A percentile compares a stretch with the other conserved stretches of the same genome.
These are phyloP conservation scores for Boletus semigastroideus DNA, from an alignment of 1,284 basidiomycete species.

Conservation along the genomic window DNA sequence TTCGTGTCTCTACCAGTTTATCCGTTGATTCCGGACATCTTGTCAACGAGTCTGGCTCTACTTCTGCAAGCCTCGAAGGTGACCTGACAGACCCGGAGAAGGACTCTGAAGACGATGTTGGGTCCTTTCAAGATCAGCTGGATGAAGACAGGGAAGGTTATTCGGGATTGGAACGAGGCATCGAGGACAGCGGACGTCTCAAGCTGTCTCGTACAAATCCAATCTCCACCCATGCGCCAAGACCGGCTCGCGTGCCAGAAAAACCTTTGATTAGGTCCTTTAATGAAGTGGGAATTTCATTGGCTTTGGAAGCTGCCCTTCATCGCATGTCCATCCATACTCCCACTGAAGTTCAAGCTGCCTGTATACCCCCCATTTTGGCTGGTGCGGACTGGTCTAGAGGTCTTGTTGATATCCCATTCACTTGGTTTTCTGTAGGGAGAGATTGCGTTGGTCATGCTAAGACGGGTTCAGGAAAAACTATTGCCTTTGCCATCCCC, in stretches of 20 bases:
- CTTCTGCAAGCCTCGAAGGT: conserved; percentile 3
- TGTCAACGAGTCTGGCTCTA: conserved; percentile 4
- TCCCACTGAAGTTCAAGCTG: conserved; percentile 89
- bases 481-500: conserved; percentile 94
- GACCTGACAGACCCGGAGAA: conserved; percentile 14
- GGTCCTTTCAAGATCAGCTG: background rate
- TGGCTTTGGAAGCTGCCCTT: conserved; percentile 69
- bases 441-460: conserved; percentile 94
- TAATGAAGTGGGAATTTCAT: conserved; percentile 71
- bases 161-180: background rate
- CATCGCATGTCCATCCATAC: conserved; percentile 80
- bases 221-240: background rate
- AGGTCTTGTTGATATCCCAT: background rate
- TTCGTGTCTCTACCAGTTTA: conserved; percentile 4
- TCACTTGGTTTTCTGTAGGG: conserved; percentile 44
- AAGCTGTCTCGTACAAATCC: conserved; percentile 6
- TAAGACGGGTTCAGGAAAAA: conserved; percentile 98
- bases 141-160: background rate
- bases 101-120: background rate
- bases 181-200: conserved; percentile 19
- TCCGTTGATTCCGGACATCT: background rate
- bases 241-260: background rate
- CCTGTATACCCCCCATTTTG: conserved; percentile 88
- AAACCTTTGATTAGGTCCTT: conserved; percentile 45
- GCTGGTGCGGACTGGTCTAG: conserved; percentile 51